Conservation (phyloP, 1,139 yeast genomes). For the Williopsis jadinii region DNA sequence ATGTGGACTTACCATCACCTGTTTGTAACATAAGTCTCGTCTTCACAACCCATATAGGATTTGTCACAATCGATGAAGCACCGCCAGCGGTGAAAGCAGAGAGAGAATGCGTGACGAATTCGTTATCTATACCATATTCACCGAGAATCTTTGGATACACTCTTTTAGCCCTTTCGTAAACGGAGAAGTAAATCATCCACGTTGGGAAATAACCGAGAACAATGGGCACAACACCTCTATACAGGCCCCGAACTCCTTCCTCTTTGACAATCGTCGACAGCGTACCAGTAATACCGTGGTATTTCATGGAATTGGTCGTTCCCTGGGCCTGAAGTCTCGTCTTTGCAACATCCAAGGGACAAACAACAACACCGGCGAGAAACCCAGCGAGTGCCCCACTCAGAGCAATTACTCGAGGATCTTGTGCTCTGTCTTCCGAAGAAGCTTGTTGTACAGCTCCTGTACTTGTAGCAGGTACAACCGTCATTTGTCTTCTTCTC, state of each 20-base stretch:
- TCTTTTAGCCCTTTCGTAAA: conserved; percentile 72
- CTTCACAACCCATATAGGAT: conserved; percentile 97
- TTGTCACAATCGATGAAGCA: conserved; percentile 78
- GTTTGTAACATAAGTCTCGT: conserved; percentile 90
- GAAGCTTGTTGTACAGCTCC: conserved; percentile 1
- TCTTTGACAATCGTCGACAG: conserved; percentile 56
- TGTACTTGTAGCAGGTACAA: not conserved
- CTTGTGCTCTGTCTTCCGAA: conserved; percentile 10
- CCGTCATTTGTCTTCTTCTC: not conserved
- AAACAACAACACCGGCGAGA: conserved; percentile 81
- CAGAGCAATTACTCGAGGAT: conserved; percentile 47
- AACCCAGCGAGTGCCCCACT: conserved; percentile 93
- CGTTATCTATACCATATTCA: conserved; percentile 32
- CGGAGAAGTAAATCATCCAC: conserved; percentile 92
- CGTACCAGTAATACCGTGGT: conserved; percentile 55
- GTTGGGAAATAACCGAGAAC: conserved; percentile 93
- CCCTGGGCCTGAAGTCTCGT: conserved; percentile 96
- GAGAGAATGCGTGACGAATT: conserved; percentile 56
- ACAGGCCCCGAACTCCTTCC: conserved; percentile 79
- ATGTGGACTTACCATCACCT: conserved; percentile 35
- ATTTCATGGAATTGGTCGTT: conserved; percentile 24
- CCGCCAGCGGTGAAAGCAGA: conserved; percentile 91
- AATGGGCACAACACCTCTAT: conserved; percentile 87
- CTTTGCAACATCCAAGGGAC: conserved; percentile 92
- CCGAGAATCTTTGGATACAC: conserved; percentile 34